Evolutionary conservation across 1,284 basidiomycete species (phyloP).

Genomic region (Agaricales sp.): DNA sequence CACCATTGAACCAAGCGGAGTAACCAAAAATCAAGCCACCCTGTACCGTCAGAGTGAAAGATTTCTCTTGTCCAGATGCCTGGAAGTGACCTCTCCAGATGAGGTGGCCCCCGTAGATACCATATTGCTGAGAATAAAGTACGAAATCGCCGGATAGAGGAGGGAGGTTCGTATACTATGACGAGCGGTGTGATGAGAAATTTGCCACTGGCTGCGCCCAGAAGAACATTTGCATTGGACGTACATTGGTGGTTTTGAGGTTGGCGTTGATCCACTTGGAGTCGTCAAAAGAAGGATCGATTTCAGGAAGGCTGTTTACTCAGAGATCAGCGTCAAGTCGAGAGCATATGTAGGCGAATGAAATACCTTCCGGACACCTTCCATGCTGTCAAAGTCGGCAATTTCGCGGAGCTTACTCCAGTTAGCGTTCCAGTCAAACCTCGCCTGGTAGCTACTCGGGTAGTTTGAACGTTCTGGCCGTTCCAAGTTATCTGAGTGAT

Average conservation of each 20-base stretch:
- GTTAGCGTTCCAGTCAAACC: not conserved
- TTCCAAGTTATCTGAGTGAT: conserved; percentile 36
- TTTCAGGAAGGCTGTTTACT: conserved; percentile 32
- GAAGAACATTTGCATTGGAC: too few relatives aligned
- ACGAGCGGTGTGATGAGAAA: not conserved
- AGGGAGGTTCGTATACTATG: conserved; percentile 36
- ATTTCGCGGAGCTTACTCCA: conserved; percentile 10
- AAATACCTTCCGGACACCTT: not conserved
- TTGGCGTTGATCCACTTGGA: conserved; percentile 30
- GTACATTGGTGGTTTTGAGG: conserved; percentile 32
- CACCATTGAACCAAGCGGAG: conserved; percentile 39
- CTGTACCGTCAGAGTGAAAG: conserved; percentile 33
- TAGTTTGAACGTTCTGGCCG: conserved; percentile 13
- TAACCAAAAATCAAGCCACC: conserved; percentile 40
- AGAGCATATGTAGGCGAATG: not conserved
- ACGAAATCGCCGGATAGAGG: conserved; percentile 29
- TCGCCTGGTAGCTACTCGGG: not conserved
- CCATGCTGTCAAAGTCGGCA: conserved; percentile 20
- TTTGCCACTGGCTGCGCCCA: too few relatives aligned
- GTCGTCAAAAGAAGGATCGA: conserved; percentile 33
- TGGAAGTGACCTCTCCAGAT: conserved; percentile 44
- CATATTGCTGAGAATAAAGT: conserved; percentile 41
- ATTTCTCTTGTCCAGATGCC: conserved; percentile 30
- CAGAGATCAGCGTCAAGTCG: not conserved
- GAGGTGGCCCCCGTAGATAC: conserved; percentile 37